These are phyloP conservation scores for Coemansia asiatica DNA, from an alignment of 192 early-diverging fungal genomes.

Conservation along the genomic window DNA sequence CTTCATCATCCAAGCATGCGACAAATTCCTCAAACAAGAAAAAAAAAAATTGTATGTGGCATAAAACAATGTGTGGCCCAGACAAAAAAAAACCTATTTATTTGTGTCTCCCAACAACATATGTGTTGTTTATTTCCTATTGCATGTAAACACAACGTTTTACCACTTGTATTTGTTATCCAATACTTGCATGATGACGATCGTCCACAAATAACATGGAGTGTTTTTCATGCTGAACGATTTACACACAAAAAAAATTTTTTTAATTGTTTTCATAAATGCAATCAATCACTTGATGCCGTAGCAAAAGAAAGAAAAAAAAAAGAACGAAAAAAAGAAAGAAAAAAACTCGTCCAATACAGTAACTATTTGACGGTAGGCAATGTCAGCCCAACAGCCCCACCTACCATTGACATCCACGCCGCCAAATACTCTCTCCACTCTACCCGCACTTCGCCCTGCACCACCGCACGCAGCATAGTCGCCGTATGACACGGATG, in stretches of 20 bases:
- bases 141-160: too few relatives aligned
- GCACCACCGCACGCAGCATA: constrained; percentile 26
- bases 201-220: background rate
- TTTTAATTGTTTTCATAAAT: background rate
- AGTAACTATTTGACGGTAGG: constrained; percentile 19
- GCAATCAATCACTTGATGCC: background rate
- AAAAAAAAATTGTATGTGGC: too few relatives aligned
- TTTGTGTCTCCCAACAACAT: too few relatives aligned
- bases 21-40: too few relatives aligned
- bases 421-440: constrained; percentile 29
- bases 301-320: too few relatives aligned
- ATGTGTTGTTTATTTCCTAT: too few relatives aligned
- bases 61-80: too few relatives aligned
- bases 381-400: constrained; percentile 39
- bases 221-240: constrained; percentile 1
- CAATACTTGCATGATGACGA: background rate
- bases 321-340: background rate
- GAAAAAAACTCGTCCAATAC: too few relatives aligned
- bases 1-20: too few relatives aligned
- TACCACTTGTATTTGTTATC: too few relatives aligned
- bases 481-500: constrained; percentile 54
- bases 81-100: too few relatives aligned
- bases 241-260: background rate
- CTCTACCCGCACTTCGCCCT: constrained; percentile 5
- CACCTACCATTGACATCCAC: constrained; percentile 39